Conservation (phyloP, 1,284 basidiomycete genomes). For the Trametes versicolor region DNA sequence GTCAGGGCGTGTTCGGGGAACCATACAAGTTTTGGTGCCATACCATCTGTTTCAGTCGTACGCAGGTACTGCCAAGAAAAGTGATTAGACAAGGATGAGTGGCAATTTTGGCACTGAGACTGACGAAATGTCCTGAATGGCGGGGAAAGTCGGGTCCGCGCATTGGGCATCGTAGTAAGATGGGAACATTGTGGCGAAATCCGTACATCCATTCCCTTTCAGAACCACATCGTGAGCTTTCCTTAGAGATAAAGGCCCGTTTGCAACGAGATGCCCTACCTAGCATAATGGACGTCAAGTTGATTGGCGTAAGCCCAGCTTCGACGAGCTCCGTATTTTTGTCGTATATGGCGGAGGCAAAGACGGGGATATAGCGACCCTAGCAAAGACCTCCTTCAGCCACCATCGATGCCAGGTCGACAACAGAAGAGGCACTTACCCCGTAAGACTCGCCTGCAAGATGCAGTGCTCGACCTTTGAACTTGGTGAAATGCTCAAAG, state of each 20-base stretch:
- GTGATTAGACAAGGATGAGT: constrained; percentile 56
- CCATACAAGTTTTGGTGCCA: background rate
- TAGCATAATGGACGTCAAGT: constrained; percentile 84
- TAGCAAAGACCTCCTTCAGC: constrained; percentile 36
- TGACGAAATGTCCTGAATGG: constrained; percentile 42
- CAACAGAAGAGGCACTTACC: constrained; percentile 39
- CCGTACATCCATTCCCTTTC: constrained; percentile 57
- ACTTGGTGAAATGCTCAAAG: constrained; percentile 76
- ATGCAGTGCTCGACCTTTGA: constrained; percentile 74
- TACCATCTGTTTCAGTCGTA: constrained; percentile 42
- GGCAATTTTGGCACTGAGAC: constrained; percentile 60
- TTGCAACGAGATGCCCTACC: constrained; percentile 52
- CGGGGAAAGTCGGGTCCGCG: constrained; percentile 38
- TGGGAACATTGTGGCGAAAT: constrained; percentile 34
- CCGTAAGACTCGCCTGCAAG: constrained; percentile 77
- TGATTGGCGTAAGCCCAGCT: constrained; percentile 76
- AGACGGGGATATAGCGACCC: constrained; percentile 87
- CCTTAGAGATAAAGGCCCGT: background rate
- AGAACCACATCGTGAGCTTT: background rate
- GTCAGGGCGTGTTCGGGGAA: background rate
- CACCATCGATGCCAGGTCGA: too few relatives aligned
- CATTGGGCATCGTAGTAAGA: constrained; percentile 46
- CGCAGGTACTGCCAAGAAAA: constrained; percentile 35
- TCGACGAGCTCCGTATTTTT: constrained; percentile 69
- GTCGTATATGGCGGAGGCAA: constrained; percentile 82